Evolutionary conservation across 441 rosid species (phyloP).

Genomic region (Syzygium malaccense): DNA sequence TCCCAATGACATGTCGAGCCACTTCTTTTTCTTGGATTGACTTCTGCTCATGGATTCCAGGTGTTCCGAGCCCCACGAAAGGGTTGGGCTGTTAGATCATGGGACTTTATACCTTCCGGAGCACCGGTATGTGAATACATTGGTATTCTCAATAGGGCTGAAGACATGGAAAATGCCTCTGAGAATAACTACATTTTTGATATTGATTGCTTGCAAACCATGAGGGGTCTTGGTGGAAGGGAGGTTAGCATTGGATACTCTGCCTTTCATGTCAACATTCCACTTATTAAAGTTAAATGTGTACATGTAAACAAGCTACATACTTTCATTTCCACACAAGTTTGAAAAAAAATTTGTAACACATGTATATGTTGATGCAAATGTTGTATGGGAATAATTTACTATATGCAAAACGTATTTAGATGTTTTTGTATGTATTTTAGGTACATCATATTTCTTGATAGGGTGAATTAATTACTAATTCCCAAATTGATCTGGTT

Average conservation of each 20-base stretch:
- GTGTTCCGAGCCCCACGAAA: constrained; percentile 80
- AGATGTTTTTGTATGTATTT: background rate
- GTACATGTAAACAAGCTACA: background rate
- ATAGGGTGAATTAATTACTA: background rate
- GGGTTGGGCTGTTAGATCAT: constrained; percentile 96
- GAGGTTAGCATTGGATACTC: constrained; percentile 34
- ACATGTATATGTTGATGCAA: background rate
- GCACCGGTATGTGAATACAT: constrained; percentile 88
- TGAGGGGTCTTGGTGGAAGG: constrained; percentile 76
- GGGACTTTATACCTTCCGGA: constrained; percentile 93
- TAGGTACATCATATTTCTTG: background rate
- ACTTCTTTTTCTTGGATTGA: background rate
- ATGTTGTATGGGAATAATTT: background rate
- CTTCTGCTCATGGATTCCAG: constrained; percentile 20
- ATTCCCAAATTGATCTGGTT: background rate
- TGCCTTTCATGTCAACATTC: background rate
- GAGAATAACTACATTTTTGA: constrained; percentile 83
- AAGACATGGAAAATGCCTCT: constrained; percentile 51
- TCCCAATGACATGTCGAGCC: background rate
- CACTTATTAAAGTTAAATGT: background rate
- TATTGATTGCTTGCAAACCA: constrained; percentile 90
- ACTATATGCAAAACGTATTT: background rate
- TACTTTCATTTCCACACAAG: background rate
- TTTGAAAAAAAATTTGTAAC: background rate
- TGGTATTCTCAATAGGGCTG: constrained; percentile 63